A percentile compares a stretch with the other conserved stretches of the same genome.
These are phyloP conservation scores for Alternaria gansuensis DNA, from an alignment of 2,329 filamentous ascomycete genomes.

Conservation along the genomic window DNA sequence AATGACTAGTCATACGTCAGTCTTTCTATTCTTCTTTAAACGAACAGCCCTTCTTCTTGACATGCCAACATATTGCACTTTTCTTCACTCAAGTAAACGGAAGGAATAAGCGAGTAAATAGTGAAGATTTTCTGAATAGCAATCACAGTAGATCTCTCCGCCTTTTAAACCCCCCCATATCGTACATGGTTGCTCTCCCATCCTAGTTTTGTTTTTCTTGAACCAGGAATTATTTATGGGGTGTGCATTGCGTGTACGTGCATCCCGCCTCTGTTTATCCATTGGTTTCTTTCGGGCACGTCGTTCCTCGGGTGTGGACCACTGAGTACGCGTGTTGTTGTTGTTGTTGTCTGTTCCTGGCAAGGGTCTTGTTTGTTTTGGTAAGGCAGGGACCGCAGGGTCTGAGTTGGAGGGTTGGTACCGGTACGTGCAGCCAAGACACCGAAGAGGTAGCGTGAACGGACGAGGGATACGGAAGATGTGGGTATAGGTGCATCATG, in stretches of 20 bases:
- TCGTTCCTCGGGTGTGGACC: background rate
- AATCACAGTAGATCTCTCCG: background rate
- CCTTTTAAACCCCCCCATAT: background rate
- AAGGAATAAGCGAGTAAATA: background rate
- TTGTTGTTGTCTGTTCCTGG: background rate
- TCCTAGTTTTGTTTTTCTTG: background rate
- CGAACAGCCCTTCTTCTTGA: background rate
- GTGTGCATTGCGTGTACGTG: background rate
- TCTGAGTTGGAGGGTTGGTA: background rate
- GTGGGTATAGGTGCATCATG: slow-evolving; percentile 2
- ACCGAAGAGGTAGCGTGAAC: background rate
- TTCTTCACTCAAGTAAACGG: background rate
- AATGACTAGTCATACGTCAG: background rate
- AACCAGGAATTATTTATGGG: background rate
- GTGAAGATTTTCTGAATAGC: background rate
- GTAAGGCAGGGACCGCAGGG: slow-evolving; percentile 1
- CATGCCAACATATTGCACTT: background rate
- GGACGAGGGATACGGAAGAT: background rate
- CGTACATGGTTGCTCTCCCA: background rate
- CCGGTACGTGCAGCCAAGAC: background rate
- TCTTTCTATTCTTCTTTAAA: background rate
- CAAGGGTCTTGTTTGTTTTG: background rate
- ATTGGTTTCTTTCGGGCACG: background rate
- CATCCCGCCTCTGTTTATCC: background rate
- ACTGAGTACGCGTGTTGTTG: background rate